Percentiles rank a stretch among this genome's conserved stretches.
These are phyloP conservation scores for Blastocystis sp. DNA, from an alignment of 352 stramenopile species.

Conservation along the genomic window DNA sequence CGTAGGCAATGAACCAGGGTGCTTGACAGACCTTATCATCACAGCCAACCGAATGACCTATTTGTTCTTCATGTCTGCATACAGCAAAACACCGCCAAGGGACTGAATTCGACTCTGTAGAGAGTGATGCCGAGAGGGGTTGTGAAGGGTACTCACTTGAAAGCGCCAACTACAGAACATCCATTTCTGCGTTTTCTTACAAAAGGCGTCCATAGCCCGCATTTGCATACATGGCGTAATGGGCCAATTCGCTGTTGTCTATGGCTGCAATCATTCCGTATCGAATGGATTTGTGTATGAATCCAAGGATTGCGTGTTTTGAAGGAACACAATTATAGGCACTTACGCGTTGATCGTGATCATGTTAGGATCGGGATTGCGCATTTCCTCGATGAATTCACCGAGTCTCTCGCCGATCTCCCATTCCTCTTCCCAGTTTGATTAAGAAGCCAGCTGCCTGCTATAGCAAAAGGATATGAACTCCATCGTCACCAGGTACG, in stretches of 20 bases:
- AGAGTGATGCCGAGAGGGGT: background rate
- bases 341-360: slow-evolving; percentile 10
- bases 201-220: slow-evolving; percentile 37
- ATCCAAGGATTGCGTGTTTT: background rate
- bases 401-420: slow-evolving; percentile 25
- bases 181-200: background rate
- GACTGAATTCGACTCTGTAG: slow-evolving; percentile 9
- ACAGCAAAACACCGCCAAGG: slow-evolving; percentile 33
- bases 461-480: slow-evolving; percentile 47
- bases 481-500: slow-evolving; percentile 49
- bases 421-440: slow-evolving; percentile 18
- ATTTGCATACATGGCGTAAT: slow-evolving; percentile 26
- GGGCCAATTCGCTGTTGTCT: background rate
- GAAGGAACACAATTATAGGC: background rate
- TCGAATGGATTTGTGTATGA: background rate
- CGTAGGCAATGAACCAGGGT: slow-evolving; percentile 44
- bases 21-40: slow-evolving; percentile 1
- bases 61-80: slow-evolving; percentile 1
- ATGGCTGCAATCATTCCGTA: background rate
- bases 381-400: slow-evolving; percentile 44
- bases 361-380: slow-evolving; percentile 18
- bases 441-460: slow-evolving; percentile 3
- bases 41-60: background rate
- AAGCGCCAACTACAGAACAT: slow-evolving; percentile 33
- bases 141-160: slow-evolving; percentile 12